Evolutionary conservation across 257 asterid genomes (phyloP).

Genomic region (Rhazya stricta): DNA sequence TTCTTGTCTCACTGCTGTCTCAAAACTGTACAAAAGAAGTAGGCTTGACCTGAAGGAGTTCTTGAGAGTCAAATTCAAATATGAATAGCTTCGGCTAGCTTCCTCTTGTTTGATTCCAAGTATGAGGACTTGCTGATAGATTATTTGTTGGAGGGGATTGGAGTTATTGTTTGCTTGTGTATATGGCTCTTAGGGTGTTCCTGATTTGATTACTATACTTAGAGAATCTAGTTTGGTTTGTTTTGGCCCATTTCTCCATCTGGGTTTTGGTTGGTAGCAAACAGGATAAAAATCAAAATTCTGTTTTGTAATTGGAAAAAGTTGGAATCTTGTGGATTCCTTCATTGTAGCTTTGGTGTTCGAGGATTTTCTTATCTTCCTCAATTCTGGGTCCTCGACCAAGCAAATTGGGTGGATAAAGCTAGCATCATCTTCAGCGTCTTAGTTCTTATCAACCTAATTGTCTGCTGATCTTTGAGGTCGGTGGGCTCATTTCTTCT

Average conservation of each 20-base stretch:
- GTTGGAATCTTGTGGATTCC: conserved; percentile 34
- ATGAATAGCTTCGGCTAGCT: conserved; percentile 17
- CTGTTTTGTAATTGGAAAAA: conserved; percentile 18
- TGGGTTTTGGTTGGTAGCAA: conserved; percentile 45
- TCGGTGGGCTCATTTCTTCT: conserved; percentile 15
- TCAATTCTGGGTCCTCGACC: conserved; percentile 35
- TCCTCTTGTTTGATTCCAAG: conserved; percentile 21
- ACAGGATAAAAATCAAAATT: conserved; percentile 34
- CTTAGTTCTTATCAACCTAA: conserved; percentile 7
- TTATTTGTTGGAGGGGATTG: conserved; percentile 16
- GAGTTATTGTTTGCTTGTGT: conserved; percentile 6
- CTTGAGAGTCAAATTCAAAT: conserved; percentile 41
- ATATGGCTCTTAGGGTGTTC: conserved; percentile 15
- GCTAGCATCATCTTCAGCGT: conserved; percentile 29
- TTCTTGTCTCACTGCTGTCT: conserved; percentile 22
- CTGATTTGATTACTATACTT: conserved; percentile 28
- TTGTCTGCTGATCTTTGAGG: conserved; percentile 19
- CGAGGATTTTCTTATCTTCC: conserved; percentile 25
- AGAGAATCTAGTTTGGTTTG: conserved; percentile 42
- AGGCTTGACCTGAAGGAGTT: conserved; percentile 23
- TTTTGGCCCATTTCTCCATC: conserved; percentile 38
- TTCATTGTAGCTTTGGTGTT: conserved; percentile 28
- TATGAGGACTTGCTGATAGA: conserved; percentile 24
- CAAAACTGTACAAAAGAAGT: conserved; percentile 9
- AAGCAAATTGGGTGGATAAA: conserved; percentile 48